Conservation (phyloP, 2,329 filamentous ascomycete genomes). For the Clonostachys sp. region DNA sequence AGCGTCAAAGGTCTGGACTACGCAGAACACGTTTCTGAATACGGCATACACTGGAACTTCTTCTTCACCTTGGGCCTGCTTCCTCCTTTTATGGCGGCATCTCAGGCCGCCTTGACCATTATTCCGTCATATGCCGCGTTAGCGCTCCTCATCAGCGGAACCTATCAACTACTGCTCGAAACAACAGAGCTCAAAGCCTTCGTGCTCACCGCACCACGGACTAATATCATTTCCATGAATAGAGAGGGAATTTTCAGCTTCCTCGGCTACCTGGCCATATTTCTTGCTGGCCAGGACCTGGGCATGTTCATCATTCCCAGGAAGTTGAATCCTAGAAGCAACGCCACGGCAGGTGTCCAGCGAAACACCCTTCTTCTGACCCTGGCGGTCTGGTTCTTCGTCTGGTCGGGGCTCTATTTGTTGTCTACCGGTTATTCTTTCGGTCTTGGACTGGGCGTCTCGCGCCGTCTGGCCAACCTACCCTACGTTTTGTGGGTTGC, state of each 20-base stretch:
- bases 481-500: conserved; percentile 91
- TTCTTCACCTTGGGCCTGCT: conserved; percentile 93
- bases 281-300: conserved; percentile 80
- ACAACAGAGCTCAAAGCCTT: conserved; percentile 75
- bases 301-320: conserved; percentile 76
- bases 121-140: conserved; percentile 76
- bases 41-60: conserved; percentile 99
- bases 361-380: conserved; percentile 56
- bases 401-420: conserved; percentile 69
- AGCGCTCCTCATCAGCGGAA: conserved; percentile 60
- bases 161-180: conserved; percentile 75
- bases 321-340: conserved; percentile 35
- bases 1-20: conserved; percentile 95
- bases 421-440: conserved; percentile 63
- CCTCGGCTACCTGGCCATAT: conserved; percentile 89
- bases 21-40: conserved; percentile 94
- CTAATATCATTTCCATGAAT: conserved; percentile 80
- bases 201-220: conserved; percentile 76
- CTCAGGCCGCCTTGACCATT: conserved; percentile 65
- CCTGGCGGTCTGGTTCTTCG: conserved; percentile 57
- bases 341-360: conserved; percentile 37
- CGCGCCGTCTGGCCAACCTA: conserved; percentile 84
- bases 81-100: conserved; percentile 81
- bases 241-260: conserved; percentile 96
- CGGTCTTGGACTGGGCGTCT: conserved; percentile 72